phyloP scores from a whole-genome alignment of 2,329 filamentous ascomycete species.

The Xylariaceae sp. region DNA sequence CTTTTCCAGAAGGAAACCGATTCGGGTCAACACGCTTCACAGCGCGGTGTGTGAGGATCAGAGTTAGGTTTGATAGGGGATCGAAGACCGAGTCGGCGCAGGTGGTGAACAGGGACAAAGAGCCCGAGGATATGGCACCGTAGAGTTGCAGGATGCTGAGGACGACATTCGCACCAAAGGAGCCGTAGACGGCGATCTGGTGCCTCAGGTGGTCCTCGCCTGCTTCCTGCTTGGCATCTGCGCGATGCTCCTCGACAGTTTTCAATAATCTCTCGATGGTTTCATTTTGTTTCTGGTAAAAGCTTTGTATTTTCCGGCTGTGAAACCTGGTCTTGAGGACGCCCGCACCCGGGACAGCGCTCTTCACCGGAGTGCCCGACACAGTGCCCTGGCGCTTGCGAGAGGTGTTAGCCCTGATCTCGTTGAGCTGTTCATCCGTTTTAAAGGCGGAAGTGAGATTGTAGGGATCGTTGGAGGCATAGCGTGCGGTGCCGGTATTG shows the following conservation, averaged over 20 bases:
- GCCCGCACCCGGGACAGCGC: neutral
- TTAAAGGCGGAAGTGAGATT: constrained; percentile 75
- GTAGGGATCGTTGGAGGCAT: constrained; percentile 72
- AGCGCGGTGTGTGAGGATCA: constrained; percentile 83
- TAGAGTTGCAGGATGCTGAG: constrained; percentile 82
- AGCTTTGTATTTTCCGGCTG: constrained; percentile 63
- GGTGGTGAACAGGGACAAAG: constrained; percentile 94
- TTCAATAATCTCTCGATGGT: constrained; percentile 90
- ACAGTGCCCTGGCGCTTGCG: constrained; percentile 58
- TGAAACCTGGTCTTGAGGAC: constrained; percentile 19
- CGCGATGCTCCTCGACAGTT: constrained; percentile 84
- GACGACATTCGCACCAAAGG: constrained; percentile 74
- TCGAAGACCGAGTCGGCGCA: constrained; percentile 97
- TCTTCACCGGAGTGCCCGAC: neutral
- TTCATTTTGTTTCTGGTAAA: constrained; percentile 89
- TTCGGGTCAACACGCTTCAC: constrained; percentile 81
- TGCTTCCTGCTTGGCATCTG: constrained; percentile 74
- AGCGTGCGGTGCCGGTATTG: constrained; percentile 28
- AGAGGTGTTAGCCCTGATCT: constrained; percentile 76
- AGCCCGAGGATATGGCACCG: constrained; percentile 79
- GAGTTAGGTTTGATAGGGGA: constrained; percentile 79
- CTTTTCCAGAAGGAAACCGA: constrained; percentile 87
- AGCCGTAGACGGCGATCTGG: constrained; percentile 61
- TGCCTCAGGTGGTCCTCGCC: constrained; percentile 76
- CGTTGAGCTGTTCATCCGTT: constrained; percentile 67